These are phyloP conservation scores for Aspergillus sp. DNA, from an alignment of 2,329 filamentous ascomycete species.

Conservation along the genomic window DNA sequence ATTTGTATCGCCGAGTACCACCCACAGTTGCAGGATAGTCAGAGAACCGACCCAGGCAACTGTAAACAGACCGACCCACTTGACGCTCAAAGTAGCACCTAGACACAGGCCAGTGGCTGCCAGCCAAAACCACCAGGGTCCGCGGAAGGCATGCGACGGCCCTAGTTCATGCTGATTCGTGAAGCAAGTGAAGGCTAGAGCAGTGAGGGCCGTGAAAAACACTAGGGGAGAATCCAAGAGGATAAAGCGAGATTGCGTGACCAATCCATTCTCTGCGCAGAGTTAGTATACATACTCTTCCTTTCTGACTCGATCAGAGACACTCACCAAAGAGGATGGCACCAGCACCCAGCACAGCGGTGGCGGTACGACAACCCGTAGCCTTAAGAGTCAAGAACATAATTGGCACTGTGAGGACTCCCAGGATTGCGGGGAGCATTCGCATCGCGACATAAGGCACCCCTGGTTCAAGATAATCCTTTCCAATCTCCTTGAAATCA, in stretches of 20 bases:
- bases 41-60: conserved; percentile 96
- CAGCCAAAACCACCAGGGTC: conserved; percentile 98
- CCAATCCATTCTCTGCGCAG: conserved; percentile 78
- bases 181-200: conserved; percentile 86
- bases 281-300: conserved; percentile 13
- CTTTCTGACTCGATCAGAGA: neutral
- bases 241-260: conserved; percentile 93
- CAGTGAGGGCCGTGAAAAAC: conserved; percentile 88
- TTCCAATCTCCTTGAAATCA: conserved; percentile 99
- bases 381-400: conserved; percentile 96
- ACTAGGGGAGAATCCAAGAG: conserved; percentile 94
- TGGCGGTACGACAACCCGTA: conserved; percentile 81
- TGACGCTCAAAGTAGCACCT: conserved; percentile 89
- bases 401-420: conserved; percentile 81
- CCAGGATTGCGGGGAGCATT: conserved; percentile 84
- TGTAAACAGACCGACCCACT: conserved; percentile 98
- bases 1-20: conserved; percentile 83
- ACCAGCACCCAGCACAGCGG: conserved; percentile 77
- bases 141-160: conserved; percentile 79
- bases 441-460: conserved; percentile 99
- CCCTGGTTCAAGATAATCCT: conserved; percentile 91
- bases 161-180: conserved; percentile 96
- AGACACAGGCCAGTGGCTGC: conserved; percentile 80
- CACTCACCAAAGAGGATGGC: conserved; percentile 83
- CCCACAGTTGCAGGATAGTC: conserved; percentile 90